Evolutionary conservation across 768 basidiomycete genomes (phyloP).

Genomic region (Phallus indusiatus): DNA sequence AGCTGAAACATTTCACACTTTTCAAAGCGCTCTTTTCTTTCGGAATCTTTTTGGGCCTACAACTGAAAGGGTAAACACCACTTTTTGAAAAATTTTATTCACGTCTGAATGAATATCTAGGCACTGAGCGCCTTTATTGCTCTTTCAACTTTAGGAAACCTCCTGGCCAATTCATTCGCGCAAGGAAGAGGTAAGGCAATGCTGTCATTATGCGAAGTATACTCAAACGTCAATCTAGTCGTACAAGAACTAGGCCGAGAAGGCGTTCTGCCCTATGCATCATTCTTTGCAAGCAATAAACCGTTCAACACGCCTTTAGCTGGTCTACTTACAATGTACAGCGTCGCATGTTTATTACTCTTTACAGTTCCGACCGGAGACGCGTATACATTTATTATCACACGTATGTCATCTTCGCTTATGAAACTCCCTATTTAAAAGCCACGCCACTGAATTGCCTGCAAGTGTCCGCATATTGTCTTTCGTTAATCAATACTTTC

Average conservation of each 20-base stretch:
- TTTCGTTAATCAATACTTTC: slow-evolving; percentile 16
- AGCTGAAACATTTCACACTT: not conserved
- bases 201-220: not conserved
- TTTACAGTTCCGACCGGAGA: slow-evolving; percentile 18
- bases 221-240: slow-evolving; percentile 3
- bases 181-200: not conserved
- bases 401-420: not conserved
- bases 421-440: too few species aligned
- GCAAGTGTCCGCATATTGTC: slow-evolving; percentile 16
- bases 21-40: slow-evolving; percentile 56
- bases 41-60: slow-evolving; percentile 58
- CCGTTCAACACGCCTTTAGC: slow-evolving; percentile 20
- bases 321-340: slow-evolving; percentile 15
- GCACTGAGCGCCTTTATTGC: not conserved
- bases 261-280: slow-evolving; percentile 17
- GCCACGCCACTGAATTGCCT: too few species aligned
- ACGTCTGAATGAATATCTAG: not conserved
- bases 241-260: slow-evolving; percentile 20
- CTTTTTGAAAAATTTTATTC: not conserved
- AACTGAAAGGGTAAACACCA: slow-evolving; percentile 40
- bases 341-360: slow-evolving; percentile 14
- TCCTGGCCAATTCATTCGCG: not conserved
- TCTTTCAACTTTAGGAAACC: not conserved
- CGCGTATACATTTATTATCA: slow-evolving; percentile 16
- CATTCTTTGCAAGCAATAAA: slow-evolving; percentile 17